Conservation (phyloP, 2,329 filamentous ascomycete genomes). For the Onygenales sp. region DNA sequence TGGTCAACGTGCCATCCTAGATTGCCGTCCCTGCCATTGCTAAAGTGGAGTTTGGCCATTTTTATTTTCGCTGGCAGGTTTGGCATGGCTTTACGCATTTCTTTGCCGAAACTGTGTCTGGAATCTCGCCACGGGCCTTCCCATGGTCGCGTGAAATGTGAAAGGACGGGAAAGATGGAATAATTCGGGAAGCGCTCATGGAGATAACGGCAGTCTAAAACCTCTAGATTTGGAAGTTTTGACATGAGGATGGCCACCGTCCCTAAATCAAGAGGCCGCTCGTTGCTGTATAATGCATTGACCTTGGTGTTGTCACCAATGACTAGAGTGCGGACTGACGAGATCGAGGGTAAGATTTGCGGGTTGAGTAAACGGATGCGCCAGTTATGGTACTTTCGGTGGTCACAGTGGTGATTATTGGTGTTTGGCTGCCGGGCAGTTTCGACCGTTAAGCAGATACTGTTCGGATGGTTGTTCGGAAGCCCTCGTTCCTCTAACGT, state of each 20-base stretch:
- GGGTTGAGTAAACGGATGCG: conserved; percentile 4
- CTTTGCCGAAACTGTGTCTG: conserved; percentile 5
- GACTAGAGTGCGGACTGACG: not conserved
- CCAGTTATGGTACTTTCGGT: conserved; percentile 2
- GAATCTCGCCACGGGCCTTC: conserved; percentile 6
- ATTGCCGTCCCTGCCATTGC: not conserved
- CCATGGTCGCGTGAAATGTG: conserved; percentile 1
- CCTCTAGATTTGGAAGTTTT: conserved; percentile 6
- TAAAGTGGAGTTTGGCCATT: not conserved
- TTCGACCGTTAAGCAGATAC: not conserved
- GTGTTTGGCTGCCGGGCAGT: conserved; percentile 1
- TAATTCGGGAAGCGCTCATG: conserved; percentile 1
- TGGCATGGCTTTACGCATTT: not conserved
- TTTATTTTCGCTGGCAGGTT: conserved; percentile 1
- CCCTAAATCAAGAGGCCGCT: conserved; percentile 2
- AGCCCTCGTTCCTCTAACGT: conserved; percentile 3
- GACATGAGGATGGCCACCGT: conserved; percentile 5
- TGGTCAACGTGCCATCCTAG: not conserved
- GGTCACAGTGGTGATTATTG: not conserved
- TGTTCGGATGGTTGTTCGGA: conserved; percentile 3
- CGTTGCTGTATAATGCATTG: not conserved
- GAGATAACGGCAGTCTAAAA: conserved; percentile 1
- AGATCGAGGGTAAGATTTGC: conserved; percentile 1
- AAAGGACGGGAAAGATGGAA: not conserved
- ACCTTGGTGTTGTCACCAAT: not conserved